Evolutionary conservation across 202 grass and related monocot species (phyloP).

Genomic region (Panicum virgatum): DNA sequence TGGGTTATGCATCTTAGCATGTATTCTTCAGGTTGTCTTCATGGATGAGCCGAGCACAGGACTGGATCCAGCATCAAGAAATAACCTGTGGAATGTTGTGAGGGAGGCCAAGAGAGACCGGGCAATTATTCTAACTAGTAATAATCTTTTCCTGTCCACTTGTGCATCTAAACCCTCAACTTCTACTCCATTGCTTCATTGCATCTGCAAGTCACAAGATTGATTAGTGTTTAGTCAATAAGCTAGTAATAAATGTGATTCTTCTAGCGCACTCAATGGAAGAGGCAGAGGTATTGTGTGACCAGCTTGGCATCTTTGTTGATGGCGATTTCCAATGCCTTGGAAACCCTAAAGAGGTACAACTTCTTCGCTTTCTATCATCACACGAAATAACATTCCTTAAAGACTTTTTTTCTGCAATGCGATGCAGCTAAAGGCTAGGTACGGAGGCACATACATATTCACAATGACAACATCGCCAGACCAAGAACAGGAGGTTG

Average conservation of each 20-base stretch:
- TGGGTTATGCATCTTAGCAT: constrained; percentile 20
- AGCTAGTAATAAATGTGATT: constrained; percentile 26
- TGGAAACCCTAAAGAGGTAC: constrained; percentile 78
- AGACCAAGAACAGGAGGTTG: constrained; percentile 58
- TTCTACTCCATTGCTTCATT: constrained; percentile 17
- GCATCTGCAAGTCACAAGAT: constrained; percentile 28
- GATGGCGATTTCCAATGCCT: constrained; percentile 84
- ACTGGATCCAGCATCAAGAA: constrained; percentile 87
- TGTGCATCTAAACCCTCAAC: constrained; percentile 19
- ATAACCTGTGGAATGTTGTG: constrained; percentile 92
- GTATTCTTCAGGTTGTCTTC: constrained; percentile 66
- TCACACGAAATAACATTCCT: background rate
- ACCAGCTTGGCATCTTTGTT: constrained; percentile 72
- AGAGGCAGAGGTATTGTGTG: constrained; percentile 83
- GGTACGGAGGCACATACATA: constrained; percentile 74
- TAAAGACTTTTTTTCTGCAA: background rate
- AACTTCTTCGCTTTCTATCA: background rate
- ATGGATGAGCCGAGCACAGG: constrained; percentile 98
- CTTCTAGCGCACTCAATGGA: constrained; percentile 88
- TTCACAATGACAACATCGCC: constrained; percentile 73
- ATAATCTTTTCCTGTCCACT: constrained; percentile 30
- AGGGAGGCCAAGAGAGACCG: constrained; percentile 78
- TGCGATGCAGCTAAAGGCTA: constrained; percentile 63
- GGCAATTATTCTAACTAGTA: constrained; percentile 89
- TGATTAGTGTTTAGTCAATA: constrained; percentile 15